Evolutionary conservation across 768 basidiomycete genomes (phyloP), one percentile per base, ranked within the genome.

Genomic region (Rhodotorula paludigena): DNA sequence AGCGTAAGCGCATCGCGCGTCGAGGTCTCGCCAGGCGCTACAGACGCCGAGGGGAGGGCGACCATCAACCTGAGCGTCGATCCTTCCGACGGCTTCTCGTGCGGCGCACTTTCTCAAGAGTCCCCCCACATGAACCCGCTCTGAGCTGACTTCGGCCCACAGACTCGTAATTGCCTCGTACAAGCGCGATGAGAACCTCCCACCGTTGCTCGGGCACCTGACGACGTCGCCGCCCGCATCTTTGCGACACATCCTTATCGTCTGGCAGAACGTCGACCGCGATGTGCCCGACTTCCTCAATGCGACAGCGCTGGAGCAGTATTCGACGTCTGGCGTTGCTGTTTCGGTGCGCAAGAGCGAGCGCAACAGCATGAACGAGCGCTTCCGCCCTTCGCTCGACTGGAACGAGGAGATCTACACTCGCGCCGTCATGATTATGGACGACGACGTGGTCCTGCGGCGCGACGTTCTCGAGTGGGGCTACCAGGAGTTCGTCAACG

Each of bases 311-410:
- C 63, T 71, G 52, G 69, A 54, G 21, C 18, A 15, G 18, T 63
- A 52, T 44, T 56, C 66, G 25, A 56, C 63, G 0, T 56, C 60
- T 18, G 66, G 63, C 30, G 69, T 71, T 23, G 53, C 30, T 1
- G 62, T 74, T 28, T 41, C 60, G 9, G 67, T 74, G 23, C 60
- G 73, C 28, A 16, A 58, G 32, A 66, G 63, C 45, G 36, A 63
- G 58, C 38, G 54, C 42, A 74, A 74, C 67, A 63, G 60, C 48
- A 71, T 71, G 69, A 74, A 74, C 63, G 73, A 74, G 62, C 63
- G 69, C 1, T 74, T 74, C 64, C 30, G 73, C 1, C 64, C 61
- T 16, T 8, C 57, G 12, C 32, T 59, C 28, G 61, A 65, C 44
- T 72, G 71, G 71, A 45, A 38, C 23, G 15, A 65, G 15, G 51